Conservation (phyloP, 2,329 filamentous ascomycete species). For the Rhytidhysteron rufulum region DNA sequence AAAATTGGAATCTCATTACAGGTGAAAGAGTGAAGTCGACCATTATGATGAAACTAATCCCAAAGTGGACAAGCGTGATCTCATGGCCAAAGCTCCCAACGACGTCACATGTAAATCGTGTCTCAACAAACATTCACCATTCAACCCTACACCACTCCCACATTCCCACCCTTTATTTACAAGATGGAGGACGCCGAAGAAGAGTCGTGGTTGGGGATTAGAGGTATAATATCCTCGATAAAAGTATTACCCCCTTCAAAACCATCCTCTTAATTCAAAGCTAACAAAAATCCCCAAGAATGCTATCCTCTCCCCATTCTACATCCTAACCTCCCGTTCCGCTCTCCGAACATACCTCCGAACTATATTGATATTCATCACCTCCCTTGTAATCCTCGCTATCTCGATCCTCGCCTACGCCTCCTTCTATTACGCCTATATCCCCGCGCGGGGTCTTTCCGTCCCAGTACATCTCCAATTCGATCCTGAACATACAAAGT, state of each 20-base stretch:
- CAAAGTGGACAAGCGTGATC: too few species aligned
- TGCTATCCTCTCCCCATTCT: conserved; percentile 51
- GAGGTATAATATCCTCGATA: conserved; percentile 13
- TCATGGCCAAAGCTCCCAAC: conserved; percentile 17
- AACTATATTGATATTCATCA: conserved; percentile 50
- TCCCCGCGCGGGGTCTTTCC: conserved; percentile 62
- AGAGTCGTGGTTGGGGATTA: conserved; percentile 11
- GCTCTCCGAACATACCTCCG: conserved; percentile 64
- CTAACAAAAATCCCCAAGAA: conserved; percentile 40
- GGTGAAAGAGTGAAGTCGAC: too few species aligned
- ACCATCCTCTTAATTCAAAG: not conserved
- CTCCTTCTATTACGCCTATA: conserved; percentile 65
- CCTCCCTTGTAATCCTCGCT: conserved; percentile 54
- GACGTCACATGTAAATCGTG: conserved; percentile 23
- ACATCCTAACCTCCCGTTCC: conserved; percentile 55
- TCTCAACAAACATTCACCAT: conserved; percentile 12
- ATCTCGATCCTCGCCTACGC: conserved; percentile 59
- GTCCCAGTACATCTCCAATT: conserved; percentile 65
- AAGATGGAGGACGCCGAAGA: conserved; percentile 21
- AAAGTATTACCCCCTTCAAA: conserved; percentile 14
- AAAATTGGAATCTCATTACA: too few species aligned
- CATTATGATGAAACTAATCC: too few species aligned
- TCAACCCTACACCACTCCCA: conserved; percentile 5
- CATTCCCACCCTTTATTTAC: not conserved
- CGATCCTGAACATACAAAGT: conserved; percentile 37